Evolutionary conservation across 805 yeast genomes (phyloP).

Genomic region (Cyberlindnera xylosilytica): DNA sequence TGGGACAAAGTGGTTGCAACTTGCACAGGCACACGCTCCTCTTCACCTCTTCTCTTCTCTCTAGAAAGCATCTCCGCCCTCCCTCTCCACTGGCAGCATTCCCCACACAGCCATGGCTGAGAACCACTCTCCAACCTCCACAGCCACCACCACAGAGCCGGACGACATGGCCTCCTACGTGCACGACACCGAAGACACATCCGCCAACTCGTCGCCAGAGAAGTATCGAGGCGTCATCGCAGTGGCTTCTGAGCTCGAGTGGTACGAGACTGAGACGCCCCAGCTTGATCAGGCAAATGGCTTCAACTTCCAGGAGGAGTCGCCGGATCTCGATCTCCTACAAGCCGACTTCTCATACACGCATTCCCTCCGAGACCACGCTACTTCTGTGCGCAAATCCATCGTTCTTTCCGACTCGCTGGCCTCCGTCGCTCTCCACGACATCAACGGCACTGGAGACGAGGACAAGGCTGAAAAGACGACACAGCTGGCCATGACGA

Average conservation of each 20-base stretch:
- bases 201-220: constrained; percentile 11
- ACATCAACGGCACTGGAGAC: neutral
- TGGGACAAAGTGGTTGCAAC: neutral
- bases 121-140: constrained; percentile 10
- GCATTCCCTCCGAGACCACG: constrained; percentile 18
- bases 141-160: constrained; percentile 7
- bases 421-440: constrained; percentile 17
- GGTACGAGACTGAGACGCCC: constrained; percentile 13
- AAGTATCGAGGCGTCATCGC: neutral
- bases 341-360: constrained; percentile 23
- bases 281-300: constrained; percentile 3
- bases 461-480: constrained; percentile 4
- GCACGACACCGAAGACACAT: constrained; percentile 13
- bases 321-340: constrained; percentile 21
- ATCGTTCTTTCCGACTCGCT: constrained; percentile 25
- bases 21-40: neutral
- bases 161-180: constrained; percentile 14
- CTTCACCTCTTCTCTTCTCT: neutral
- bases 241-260: neutral
- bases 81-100: neutral
- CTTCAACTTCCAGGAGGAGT: constrained; percentile 16
- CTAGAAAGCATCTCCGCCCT: constrained; percentile 5
- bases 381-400: constrained; percentile 21
- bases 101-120: neutral
- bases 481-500: constrained; percentile 32